Evolutionary conservation across 2,329 filamentous ascomycete genomes (phyloP).

Genomic region (Volutella citrinella): DNA sequence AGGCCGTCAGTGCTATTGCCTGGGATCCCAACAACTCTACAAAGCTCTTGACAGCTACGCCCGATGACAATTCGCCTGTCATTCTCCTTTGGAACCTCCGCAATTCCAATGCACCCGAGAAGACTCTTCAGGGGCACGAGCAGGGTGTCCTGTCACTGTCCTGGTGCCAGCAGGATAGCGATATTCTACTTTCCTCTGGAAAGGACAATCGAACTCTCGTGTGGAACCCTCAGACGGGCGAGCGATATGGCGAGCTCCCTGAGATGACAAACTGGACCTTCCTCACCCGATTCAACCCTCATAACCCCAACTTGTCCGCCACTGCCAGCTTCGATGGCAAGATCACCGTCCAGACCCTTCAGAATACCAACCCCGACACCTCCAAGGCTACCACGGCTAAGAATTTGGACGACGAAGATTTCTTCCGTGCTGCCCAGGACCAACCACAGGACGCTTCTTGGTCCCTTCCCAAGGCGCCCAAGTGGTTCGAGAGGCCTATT

Average conservation of each 20-base stretch:
- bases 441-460: slow-evolving; percentile 90
- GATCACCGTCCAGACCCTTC: slow-evolving; percentile 88
- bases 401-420: slow-evolving; percentile 85
- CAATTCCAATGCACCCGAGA: slow-evolving; percentile 93
- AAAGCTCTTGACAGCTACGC: slow-evolving; percentile 87
- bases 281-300: slow-evolving; percentile 88
- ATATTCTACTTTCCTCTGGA: slow-evolving; percentile 86
- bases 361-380: slow-evolving; percentile 83
- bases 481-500: slow-evolving; percentile 82
- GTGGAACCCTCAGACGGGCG: slow-evolving; percentile 93
- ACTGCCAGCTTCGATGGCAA: slow-evolving; percentile 98
- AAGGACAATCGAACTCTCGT: slow-evolving; percentile 95
- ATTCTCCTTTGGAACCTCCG: slow-evolving; percentile 93
- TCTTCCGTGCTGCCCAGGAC: slow-evolving; percentile 90
- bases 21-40: slow-evolving; percentile 97
- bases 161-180: slow-evolving; percentile 90
- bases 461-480: slow-evolving; percentile 79
- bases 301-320: slow-evolving; percentile 87
- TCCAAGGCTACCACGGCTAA: slow-evolving; percentile 64
- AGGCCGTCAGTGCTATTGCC: slow-evolving; percentile 89
- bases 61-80: slow-evolving; percentile 82
- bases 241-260: slow-evolving; percentile 86
- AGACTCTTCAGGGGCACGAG: slow-evolving; percentile 86
- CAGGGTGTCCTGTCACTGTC: slow-evolving; percentile 90
- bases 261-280: slow-evolving; percentile 99